A percentile compares a stretch with the other conserved stretches of the same genome.
phyloP scores from a whole-genome alignment of 2,329 filamentous ascomycete genomes.

The Aspergillus nomiae region DNA sequence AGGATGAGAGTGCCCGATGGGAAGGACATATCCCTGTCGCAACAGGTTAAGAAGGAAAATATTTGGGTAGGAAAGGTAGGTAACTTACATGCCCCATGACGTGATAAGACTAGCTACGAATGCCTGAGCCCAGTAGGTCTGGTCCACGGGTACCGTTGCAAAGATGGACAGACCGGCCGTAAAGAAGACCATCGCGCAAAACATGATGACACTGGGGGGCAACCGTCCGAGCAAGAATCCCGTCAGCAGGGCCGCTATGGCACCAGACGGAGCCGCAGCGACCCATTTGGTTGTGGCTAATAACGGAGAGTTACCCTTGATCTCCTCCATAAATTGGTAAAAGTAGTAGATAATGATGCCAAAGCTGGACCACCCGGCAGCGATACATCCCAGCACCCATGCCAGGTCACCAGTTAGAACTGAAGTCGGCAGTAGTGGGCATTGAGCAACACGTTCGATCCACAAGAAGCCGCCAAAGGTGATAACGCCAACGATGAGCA shows the following conservation, averaged over 20 bases:
- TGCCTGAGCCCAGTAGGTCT: constrained; percentile 66
- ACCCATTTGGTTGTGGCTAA: constrained; percentile 29
- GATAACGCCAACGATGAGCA: constrained; percentile 60
- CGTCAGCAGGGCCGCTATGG: constrained; percentile 36
- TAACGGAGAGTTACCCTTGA: constrained; percentile 31
- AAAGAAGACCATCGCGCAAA: constrained; percentile 42
- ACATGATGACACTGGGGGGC: constrained; percentile 30
- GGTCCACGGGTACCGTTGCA: constrained; percentile 51
- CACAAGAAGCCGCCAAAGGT: constrained; percentile 54
- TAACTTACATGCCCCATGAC: constrained; percentile 33
- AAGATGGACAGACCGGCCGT: constrained; percentile 43
- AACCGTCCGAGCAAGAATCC: constrained; percentile 36
- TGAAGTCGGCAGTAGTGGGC: constrained; percentile 58
- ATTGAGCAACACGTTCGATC: constrained; percentile 51
- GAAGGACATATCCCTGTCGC: constrained; percentile 66
- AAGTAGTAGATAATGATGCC: constrained; percentile 57
- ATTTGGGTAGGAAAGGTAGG: background rate
- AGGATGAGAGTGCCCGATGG: constrained; percentile 65
- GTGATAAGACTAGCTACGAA: constrained; percentile 55
- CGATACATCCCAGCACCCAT: constrained; percentile 60
- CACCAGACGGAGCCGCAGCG: constrained; percentile 30
- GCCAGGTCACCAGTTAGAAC: constrained; percentile 49
- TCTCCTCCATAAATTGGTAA: constrained; percentile 52
- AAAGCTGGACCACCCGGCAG: constrained; percentile 57
- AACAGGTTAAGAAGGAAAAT: background rate